phyloP scores from a whole-genome alignment of 2,329 filamentous ascomycete genomes.

The Proliferodiscus dingleyae region DNA sequence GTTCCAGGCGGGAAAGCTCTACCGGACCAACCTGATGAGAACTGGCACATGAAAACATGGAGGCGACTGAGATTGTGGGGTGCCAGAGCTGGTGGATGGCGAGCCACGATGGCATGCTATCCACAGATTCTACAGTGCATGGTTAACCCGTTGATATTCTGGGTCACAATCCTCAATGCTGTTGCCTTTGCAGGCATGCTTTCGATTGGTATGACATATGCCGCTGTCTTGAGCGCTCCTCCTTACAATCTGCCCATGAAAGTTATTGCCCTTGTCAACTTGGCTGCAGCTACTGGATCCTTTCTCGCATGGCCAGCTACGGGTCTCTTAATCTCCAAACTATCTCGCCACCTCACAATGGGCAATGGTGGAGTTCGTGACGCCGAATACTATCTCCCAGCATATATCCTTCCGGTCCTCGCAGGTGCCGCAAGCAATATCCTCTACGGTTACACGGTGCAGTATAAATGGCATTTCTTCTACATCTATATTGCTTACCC shows the following conservation, averaged over 20 bases:
- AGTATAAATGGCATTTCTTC: constrained; percentile 5
- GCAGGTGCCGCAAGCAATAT: constrained; percentile 4
- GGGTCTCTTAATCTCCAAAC: background rate
- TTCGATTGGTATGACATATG: constrained; percentile 1
- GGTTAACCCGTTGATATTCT: constrained; percentile 6
- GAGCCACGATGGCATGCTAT: constrained; percentile 10
- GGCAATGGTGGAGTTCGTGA: constrained; percentile 15
- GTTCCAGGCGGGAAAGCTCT: constrained; percentile 11
- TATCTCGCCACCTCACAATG: constrained; percentile 1
- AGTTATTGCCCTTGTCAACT: constrained; percentile 1
- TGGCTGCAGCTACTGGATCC: constrained; percentile 1
- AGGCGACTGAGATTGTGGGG: constrained; percentile 8
- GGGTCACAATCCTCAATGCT: constrained; percentile 3
- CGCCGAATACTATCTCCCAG: constrained; percentile 18
- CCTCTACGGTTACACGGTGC: constrained; percentile 10
- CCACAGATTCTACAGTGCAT: constrained; percentile 10
- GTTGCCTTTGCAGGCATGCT: constrained; percentile 4
- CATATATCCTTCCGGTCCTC: constrained; percentile 16
- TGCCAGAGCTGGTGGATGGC: constrained; percentile 8
- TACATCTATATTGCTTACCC: constrained; percentile 10
- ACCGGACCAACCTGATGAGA: constrained; percentile 1
- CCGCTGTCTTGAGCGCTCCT: background rate
- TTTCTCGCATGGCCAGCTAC: constrained; percentile 1
- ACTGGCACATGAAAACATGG: background rate
- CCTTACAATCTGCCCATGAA: constrained; percentile 5